Evolutionary conservation across 768 basidiomycete species (phyloP), one percentile per base, ranked within the genome.

Genomic region (Hygrophoropsis aurantiaca): DNA sequence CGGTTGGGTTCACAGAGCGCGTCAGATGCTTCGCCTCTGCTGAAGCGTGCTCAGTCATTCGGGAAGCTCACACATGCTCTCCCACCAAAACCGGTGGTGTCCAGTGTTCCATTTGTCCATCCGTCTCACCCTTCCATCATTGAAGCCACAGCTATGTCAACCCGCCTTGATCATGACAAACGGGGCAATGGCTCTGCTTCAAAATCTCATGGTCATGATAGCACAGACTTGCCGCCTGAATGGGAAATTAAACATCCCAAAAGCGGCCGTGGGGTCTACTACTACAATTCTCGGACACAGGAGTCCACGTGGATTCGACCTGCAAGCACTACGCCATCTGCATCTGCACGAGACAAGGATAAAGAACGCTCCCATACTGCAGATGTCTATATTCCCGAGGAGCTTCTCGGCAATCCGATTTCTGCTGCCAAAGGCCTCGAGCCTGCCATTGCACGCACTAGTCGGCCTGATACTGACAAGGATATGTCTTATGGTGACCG

Each of bases 81-180:
- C 15, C 84, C 84, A 16, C 79, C 84, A 3, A 87, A 86, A 63
- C 84, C 84, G 38, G 69, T 77, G 25, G 68, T 75, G 37, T 68
- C 74, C 37, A 73, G 56, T 51, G 74, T 78, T 42, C 74, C 78
- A 46, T 78, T 75, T 59, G 62, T 80, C 41, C 72, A 80, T 53
- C 74, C 78, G 39, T 77, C 81, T 61, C 74, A 80, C 52, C 74
- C 79, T 43, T 78, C 76, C 44, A 78, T 80, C 57, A 78, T 80
- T 57, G 75, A 78, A 55, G 81, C 80, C 50, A 80, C 80, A 55
- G 72, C 80, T 32, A 84, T 85, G 82, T 73, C 71, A n/a, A 67
- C 73, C 50, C 62, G 72, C 52, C 40, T 52, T 49, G 68, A 70
- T 44, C 68, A 74, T 37, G 78, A 79, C 47, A 66, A 74, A 53